Evolutionary conservation across 2,329 filamentous ascomycete species (phyloP).

Genomic region (Aplosporella prunicola): DNA sequence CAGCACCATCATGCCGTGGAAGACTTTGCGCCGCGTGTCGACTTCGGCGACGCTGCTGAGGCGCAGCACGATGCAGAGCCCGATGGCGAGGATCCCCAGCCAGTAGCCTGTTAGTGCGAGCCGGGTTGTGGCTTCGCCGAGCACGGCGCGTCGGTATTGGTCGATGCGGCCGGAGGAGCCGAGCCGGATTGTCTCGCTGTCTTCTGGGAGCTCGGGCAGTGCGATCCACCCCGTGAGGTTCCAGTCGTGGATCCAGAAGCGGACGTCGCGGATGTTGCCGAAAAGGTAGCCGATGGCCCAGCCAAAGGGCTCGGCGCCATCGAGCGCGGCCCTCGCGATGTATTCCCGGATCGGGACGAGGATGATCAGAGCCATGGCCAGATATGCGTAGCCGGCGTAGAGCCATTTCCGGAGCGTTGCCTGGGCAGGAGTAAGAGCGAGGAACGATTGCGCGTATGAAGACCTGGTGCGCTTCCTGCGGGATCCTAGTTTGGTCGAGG

Average conservation of each 20-base stretch:
- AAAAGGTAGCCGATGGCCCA: slow-evolving; percentile 90
- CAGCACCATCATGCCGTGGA: slow-evolving; percentile 95
- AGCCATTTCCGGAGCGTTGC: slow-evolving; percentile 69
- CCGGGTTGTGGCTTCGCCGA: slow-evolving; percentile 75
- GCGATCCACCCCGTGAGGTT: slow-evolving; percentile 68
- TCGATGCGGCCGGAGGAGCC: slow-evolving; percentile 14
- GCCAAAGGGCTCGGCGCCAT: slow-evolving; percentile 70
- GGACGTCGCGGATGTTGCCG: slow-evolving; percentile 63
- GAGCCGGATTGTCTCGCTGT: no score
- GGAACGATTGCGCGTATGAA: slow-evolving; percentile 51
- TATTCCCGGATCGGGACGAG: slow-evolving; percentile 62
- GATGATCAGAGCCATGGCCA: slow-evolving; percentile 55
- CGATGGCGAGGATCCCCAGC: slow-evolving; percentile 55
- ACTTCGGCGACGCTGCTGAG: slow-evolving; percentile 76
- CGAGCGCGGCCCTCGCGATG: slow-evolving; percentile 57
- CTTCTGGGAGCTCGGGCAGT: slow-evolving; percentile 46
- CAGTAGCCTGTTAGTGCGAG: slow-evolving; percentile 70
- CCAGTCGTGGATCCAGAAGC: slow-evolving; percentile 59
- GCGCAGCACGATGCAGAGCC: slow-evolving; percentile 64
- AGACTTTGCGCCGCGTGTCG: slow-evolving; percentile 91
- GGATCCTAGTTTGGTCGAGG: slow-evolving; percentile 1
- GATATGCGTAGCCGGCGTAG: slow-evolving; percentile 73
- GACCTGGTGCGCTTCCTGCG: slow-evolving; percentile 19
- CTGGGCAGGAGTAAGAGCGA: slow-evolving; percentile 70
- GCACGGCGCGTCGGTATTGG: slow-evolving; percentile 35